Base-by-base conservation (phyloP, 495 filamentous ascomycete genomes). In the Neurospora sp. region DNA sequence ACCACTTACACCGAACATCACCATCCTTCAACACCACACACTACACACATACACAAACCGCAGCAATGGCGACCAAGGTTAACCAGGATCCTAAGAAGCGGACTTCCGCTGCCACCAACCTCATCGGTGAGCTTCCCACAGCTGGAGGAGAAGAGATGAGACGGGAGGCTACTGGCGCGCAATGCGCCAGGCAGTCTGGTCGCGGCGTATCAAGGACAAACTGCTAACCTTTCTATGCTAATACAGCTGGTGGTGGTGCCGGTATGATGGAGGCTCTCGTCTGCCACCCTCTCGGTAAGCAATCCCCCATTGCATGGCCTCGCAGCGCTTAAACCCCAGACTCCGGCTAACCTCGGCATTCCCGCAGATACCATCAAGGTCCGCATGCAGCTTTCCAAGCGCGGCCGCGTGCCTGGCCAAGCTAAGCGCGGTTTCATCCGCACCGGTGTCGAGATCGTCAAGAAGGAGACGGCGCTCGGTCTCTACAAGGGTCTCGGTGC, bases 221-320 rank as follows among this genome's bases (percentile, higher is more conserved):
- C 10, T 71, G 59, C 76, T 80, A 71, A 80, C 73, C 54, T 17
- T 19, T 13, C 11, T 36, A 62, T 34, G 42, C 66, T 15, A 40
- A 45, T 72, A 38, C 78, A 98, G 96, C 96, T 84, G 96, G 96
- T 80, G 96, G 96, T 80, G 94, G 93, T 79, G 96, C 96, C 71
- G 96, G 96, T 79, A 97, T 98, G 93, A 98, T 98, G 93, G 96
- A 99, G 84, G 96, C 96, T 37, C 89, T 99, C 70, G 93, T 88
- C 73, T 99, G 96, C 83, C 96, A 99, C 86, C 96, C 96, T 73
- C 87, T 99, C 39, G 93, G 93, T 96, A 87, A 75, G 87, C 82
- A 10, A n/a, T 74, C 28, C 69, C 21, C 69, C 7, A n/a, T 38
- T 66, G 3, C 43, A 73, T 9, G 17, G 17, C 28, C 19, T 7